Base-by-base conservation (phyloP, 495 filamentous ascomycete genomes). In the Evernia prunastri region DNA sequence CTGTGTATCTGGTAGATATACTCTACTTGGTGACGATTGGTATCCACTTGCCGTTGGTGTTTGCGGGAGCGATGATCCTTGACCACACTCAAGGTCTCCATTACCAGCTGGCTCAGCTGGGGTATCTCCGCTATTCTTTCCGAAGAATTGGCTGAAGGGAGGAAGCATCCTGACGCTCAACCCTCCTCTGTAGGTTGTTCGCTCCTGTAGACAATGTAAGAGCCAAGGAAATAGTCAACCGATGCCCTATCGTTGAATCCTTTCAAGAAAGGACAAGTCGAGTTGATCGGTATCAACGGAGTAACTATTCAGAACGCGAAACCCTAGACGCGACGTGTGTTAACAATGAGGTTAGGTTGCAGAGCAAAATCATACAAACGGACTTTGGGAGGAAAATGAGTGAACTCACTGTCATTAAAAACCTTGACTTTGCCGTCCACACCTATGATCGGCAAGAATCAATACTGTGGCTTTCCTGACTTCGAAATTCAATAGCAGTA, bases 321-420 rank as follows among this genome's bases (percentile, higher is more conserved):
- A 20, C 27, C 29, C 51, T 54, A 17, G 23, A 54, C 51, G 51
- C 51, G 51, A 54, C 51, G 18, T 54, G 51, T 54, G 51, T 54
- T 54, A 54, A 20, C 13, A 54, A 33, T 33, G 29, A 20, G 51
- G 7, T 20, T 10, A 33, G 20, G 17, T 20, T 20, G 27, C 15
- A 11, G 17, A 33, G 15, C 2, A 33, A 54, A 54, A 20, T 54
- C 51, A 54, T 13, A 33, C 51, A 54, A 8, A 11, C 13, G 15
- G 51, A 54, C 51, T 20, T 17, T 20, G 20, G 20, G 2, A 20
- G 51, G 17, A n/a, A 54, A 20, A 8, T 5, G 3, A 33, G 51
- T 54, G 29, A 54, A 54, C 51, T 54, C 23, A 54, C 51, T 0
- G 17, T 33, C 27, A 33, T 54, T 13, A 12, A 31, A n/a, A 54